Conservation (phyloP, 169 alveolate genomes). For the Plasmodium fragile region DNA sequence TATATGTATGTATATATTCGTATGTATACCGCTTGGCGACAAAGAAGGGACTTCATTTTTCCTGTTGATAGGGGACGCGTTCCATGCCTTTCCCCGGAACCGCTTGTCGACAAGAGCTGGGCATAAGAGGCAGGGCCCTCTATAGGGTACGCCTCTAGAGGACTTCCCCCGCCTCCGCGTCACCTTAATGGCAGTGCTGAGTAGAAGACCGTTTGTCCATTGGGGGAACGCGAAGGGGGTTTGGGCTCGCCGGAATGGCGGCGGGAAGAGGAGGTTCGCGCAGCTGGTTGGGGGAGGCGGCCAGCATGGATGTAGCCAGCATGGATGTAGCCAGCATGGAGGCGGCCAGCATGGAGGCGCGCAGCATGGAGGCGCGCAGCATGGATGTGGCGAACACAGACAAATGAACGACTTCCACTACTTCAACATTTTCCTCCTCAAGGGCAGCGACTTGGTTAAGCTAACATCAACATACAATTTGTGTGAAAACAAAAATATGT, state of each 20-base stretch:
- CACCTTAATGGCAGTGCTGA: background rate
- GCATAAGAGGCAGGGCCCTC: background rate
- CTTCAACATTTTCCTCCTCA: slow-evolving; percentile 23
- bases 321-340: background rate
- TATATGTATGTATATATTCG: background rate
- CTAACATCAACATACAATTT: slow-evolving; percentile 17
- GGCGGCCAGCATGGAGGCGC: background rate
- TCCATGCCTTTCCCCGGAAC: background rate
- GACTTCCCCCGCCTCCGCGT: background rate
- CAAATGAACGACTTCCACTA: slow-evolving; percentile 39
- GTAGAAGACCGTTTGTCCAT: background rate
- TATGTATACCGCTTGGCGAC: background rate
- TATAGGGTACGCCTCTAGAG: background rate
- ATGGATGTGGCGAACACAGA: background rate
- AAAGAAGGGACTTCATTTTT: background rate
- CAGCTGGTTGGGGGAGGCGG: background rate
- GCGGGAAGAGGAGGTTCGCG: background rate
- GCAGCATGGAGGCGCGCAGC: background rate
- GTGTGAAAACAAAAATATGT: slow-evolving; percentile 50
- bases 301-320: background rate
- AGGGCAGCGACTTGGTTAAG: slow-evolving; percentile 19
- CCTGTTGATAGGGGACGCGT: background rate
- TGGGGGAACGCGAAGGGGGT: background rate
- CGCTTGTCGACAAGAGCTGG: background rate
- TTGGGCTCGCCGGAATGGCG: background rate